phyloP scores from a whole-genome alignment of 2,329 filamentous ascomycete genomes.

The Seiridium cupressi region DNA sequence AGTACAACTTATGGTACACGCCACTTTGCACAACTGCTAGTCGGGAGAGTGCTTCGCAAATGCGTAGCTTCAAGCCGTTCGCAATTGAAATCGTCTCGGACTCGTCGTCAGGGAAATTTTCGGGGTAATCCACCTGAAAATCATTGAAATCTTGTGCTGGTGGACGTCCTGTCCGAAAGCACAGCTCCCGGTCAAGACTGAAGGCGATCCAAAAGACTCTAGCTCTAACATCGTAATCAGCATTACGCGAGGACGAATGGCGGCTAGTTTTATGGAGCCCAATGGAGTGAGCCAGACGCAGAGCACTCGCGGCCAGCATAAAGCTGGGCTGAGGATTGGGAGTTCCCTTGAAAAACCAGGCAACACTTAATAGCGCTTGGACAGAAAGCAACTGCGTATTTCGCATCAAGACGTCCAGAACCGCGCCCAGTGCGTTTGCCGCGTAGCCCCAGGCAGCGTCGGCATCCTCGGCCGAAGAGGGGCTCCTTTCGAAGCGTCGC shows the following conservation, averaged over 20 bases:
- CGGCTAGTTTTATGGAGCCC: neutral
- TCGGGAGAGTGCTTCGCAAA: neutral
- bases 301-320: neutral
- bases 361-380: neutral
- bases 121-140: neutral
- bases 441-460: neutral
- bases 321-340: conserved; percentile 4
- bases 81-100: neutral
- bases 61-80: neutral
- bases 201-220: neutral
- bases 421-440: neutral
- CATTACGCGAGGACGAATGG: neutral
- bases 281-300: conserved; percentile 1
- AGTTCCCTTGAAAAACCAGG: conserved; percentile 3
- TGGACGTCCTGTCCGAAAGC: neutral
- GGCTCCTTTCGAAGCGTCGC: neutral
- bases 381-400: conserved; percentile 5
- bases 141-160: neutral
- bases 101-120: neutral
- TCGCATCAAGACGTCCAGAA: neutral
- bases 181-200: neutral
- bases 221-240: neutral
- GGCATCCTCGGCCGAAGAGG: neutral
- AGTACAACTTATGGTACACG: conserved; percentile 1
- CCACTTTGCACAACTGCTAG: neutral